phyloP scores from a whole-genome alignment of 139 green algal genomes.

The Micractinium sp. region DNA sequence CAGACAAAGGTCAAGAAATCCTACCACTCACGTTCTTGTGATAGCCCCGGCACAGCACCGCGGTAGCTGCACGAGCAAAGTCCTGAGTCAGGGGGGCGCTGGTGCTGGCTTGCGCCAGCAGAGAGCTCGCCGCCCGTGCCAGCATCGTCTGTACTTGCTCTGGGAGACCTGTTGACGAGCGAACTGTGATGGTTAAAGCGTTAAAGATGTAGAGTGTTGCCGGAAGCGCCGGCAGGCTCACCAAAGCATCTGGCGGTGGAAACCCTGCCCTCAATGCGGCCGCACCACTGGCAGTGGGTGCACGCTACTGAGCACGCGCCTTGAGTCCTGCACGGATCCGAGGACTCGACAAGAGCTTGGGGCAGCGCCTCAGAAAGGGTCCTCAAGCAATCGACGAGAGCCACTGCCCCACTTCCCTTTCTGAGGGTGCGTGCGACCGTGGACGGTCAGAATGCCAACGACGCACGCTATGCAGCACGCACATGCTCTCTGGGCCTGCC shows the following conservation, averaged over 20 bases:
- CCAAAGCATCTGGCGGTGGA: too few species aligned
- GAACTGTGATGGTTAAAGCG: background rate
- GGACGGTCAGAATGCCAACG: too few species aligned
- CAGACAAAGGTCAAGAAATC: background rate
- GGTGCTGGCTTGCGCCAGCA: slow-evolving; percentile 9
- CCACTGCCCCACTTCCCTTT: too few species aligned
- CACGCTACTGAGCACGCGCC: background rate
- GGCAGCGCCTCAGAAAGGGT: too few species aligned
- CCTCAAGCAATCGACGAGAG: too few species aligned
- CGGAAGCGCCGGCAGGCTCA: background rate
- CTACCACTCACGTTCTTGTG: slow-evolving; percentile 79
- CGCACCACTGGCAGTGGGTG: background rate
- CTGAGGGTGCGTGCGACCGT: too few species aligned
- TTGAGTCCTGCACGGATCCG: too few species aligned
- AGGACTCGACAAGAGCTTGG: too few species aligned
- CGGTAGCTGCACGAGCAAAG: background rate
- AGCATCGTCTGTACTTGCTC: background rate
- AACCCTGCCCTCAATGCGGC: background rate
- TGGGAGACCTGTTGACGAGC: background rate
- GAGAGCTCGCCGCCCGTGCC: background rate
- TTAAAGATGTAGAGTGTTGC: background rate
- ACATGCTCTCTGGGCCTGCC: too few species aligned
- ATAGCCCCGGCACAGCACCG: slow-evolving; percentile 49
- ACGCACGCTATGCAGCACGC: too few species aligned
- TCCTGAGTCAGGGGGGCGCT: slow-evolving; percentile 14